Conservation (phyloP, 2,329 filamentous ascomycete genomes). For the Calonectria fujianensis region DNA sequence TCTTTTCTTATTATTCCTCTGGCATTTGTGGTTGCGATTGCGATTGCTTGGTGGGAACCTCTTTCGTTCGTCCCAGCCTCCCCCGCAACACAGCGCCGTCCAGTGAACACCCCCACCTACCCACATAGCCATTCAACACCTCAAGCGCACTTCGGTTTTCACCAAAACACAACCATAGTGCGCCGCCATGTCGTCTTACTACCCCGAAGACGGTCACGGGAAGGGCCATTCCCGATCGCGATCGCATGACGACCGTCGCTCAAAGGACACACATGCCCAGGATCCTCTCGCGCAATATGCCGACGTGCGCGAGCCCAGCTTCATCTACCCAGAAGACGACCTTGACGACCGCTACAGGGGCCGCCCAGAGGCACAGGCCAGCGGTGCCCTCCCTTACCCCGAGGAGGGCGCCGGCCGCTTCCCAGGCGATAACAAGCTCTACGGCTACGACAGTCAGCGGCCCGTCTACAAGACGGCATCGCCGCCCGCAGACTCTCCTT, state of each 20-base stretch:
- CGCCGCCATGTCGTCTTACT: conserved; percentile 72
- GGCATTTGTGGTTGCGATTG: conserved; percentile 10
- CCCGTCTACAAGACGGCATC: conserved; percentile 60
- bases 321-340: conserved; percentile 65
- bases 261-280: conserved; percentile 57
- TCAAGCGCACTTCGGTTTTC: conserved; percentile 4
- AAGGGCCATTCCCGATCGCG: conserved; percentile 70
- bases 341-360: conserved; percentile 62
- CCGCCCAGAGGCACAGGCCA: conserved; percentile 58
- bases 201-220: conserved; percentile 66
- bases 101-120: conserved; percentile 20
- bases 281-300: conserved; percentile 57
- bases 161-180: conserved; percentile 17
- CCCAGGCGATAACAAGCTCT: conserved; percentile 60
- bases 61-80: conserved; percentile 16
- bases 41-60: conserved; percentile 6
- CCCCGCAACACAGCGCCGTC: conserved; percentile 23
- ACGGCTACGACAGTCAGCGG: conserved; percentile 63
- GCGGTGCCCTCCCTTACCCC: conserved; percentile 62
- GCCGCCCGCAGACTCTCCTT: conserved; percentile 60
- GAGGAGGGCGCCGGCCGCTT: conserved; percentile 62
- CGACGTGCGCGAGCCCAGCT: conserved; percentile 66
- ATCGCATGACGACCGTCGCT: conserved; percentile 61
- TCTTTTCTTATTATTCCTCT: neutral
- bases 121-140: conserved; percentile 6